A percentile compares a stretch with the other conserved stretches of the same genome.
Evolutionary conservation across 2,329 filamentous ascomycete genomes (phyloP).

Genomic region (Aspergillus tamarii): DNA sequence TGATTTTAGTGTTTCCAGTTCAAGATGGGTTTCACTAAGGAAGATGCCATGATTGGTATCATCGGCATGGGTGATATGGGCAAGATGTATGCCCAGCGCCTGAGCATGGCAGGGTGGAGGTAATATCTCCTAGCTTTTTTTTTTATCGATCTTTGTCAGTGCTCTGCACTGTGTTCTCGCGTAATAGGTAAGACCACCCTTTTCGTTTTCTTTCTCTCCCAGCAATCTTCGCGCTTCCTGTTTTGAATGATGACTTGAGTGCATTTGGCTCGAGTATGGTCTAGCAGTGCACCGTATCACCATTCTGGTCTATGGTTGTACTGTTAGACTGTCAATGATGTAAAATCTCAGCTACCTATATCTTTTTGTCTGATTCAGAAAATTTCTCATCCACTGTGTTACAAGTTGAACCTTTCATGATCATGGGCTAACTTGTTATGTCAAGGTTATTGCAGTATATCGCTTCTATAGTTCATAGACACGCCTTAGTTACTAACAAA

Average conservation of each 20-base stretch:
- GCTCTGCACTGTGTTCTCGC: constrained; percentile 13
- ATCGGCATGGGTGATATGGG: constrained; percentile 99
- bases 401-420: constrained; percentile 11
- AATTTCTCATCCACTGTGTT: not conserved
- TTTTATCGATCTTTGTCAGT: constrained; percentile 10
- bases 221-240: constrained; percentile 12
- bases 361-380: constrained; percentile 75
- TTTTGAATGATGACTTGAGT: constrained; percentile 96
- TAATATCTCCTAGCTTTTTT: constrained; percentile 20
- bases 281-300: constrained; percentile 62
- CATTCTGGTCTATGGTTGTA: constrained; percentile 71
- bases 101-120: constrained; percentile 96
- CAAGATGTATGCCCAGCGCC: constrained; percentile 90
- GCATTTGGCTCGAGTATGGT: constrained; percentile 99
- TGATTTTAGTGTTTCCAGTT: not conserved
- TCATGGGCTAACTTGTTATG: constrained; percentile 8
- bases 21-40: constrained; percentile 52
- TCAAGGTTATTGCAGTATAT: constrained; percentile 8
- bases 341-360: constrained; percentile 99
- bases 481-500: constrained; percentile 30
- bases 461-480: constrained; percentile 5
- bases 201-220: constrained; percentile 2
- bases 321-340: constrained; percentile 86
- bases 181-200: constrained; percentile 37
- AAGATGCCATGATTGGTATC: constrained; percentile 80